Percentiles rank a stretch among this genome's conserved stretches.
phyloP scores from a whole-genome alignment of 208 protist genomes.

The Trypanosoma theileri region DNA sequence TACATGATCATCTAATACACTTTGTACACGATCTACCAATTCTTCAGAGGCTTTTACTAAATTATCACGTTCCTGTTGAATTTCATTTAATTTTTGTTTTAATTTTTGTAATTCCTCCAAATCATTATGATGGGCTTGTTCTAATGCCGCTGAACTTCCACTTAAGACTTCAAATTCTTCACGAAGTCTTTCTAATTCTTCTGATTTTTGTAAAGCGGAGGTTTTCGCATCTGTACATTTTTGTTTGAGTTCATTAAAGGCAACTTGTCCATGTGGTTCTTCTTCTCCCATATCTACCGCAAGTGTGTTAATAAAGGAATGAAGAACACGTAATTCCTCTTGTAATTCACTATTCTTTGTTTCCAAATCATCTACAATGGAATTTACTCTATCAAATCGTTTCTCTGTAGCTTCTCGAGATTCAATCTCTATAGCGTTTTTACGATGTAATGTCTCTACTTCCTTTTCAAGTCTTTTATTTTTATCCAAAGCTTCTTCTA shows the following conservation, averaged over 20 bases:
- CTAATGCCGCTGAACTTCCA: background rate
- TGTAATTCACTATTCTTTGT: background rate
- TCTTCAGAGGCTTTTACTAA: conserved; percentile 20
- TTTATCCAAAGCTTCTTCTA: background rate
- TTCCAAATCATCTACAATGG: background rate
- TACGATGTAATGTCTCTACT: background rate
- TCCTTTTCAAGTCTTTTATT: conserved; percentile 7
- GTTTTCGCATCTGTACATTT: background rate
- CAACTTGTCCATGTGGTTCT: background rate
- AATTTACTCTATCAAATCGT: background rate
- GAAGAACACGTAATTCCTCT: background rate
- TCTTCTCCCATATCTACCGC: background rate
- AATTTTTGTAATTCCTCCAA: background rate
- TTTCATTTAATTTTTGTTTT: background rate
- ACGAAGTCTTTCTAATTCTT: background rate
- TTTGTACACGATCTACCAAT: conserved; percentile 31
- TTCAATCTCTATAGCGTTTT: background rate
- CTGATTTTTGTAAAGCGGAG: background rate
- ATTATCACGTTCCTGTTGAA: conserved; percentile 20
- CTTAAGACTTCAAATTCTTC: background rate
- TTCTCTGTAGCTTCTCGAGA: background rate
- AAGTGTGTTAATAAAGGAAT: background rate
- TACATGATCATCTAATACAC: conserved; percentile 21
- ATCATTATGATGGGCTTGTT: background rate
- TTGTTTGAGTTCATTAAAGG: background rate